Evolutionary conservation across 2,329 filamentous ascomycete species (phyloP), one percentile per base, ranked within the genome.

Genomic region (Cordyceps cateniannulata): DNA sequence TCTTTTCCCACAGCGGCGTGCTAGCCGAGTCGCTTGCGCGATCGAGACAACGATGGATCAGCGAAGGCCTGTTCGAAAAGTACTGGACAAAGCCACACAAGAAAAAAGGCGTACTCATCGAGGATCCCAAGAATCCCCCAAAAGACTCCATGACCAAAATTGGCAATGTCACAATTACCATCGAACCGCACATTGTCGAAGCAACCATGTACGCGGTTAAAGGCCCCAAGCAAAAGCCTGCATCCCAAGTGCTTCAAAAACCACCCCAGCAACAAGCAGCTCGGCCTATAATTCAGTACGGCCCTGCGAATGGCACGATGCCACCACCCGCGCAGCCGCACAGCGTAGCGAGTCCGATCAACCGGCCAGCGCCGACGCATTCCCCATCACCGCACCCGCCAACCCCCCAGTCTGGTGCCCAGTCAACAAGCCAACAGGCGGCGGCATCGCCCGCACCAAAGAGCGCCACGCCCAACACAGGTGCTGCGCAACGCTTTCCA

Each of bases 161-260:
- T 24, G 90, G 91, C 66, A 83, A 83, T 66, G 86, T 90, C 63
- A 86, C 86, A 38, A 85, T 96, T 63, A 88, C 85, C 24, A 85
- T 93, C 62, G 90, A 93, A 71, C 91, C 91, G 49, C 89, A 95
- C 69, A 83, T 89, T 48, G 85, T 95, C 66, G 88, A 92, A 65
- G 89, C 89, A 18, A 87, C 83, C 51, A 84, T 92, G 77, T 92
- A 82, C 69, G 82, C 83, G 22, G 85, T 91, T 62, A 89, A 89
- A 68, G 86, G 89, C 58, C 78, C 81, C 8, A 85, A 83, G 65
- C 78, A 69, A 25, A 63, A 63, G 27, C 59, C 76, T 8, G 72
- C 76, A 54, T 72, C 76, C 42, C 66, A 62, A 65, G 69, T 63
- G 45, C 54, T 62, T 44, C 65, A 65, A 66, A 65, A 62, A 54